Evolutionary conservation across 257 asterid species (phyloP).

Genomic region (Nicotiana attenuata): DNA sequence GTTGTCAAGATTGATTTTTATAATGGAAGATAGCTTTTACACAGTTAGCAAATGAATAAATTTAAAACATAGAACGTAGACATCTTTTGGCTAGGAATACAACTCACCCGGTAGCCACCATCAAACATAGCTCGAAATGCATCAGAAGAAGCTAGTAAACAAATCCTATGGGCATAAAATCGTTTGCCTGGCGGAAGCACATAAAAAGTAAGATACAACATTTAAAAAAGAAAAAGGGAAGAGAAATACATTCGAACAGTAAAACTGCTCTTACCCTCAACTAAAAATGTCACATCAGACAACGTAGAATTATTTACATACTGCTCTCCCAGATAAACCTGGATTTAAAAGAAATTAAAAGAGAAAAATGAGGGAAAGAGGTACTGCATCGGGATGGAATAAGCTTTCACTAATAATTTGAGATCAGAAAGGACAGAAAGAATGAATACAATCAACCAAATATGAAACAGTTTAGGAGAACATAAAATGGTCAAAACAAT

Average conservation of each 20-base stretch:
- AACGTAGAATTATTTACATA: constrained; percentile 83
- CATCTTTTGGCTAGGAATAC: neutral
- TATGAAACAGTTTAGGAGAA: neutral
- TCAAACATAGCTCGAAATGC: constrained; percentile 99
- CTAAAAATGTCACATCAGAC: constrained; percentile 90
- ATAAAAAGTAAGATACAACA: neutral
- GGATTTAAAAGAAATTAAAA: constrained; percentile 19
- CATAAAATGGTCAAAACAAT: neutral
- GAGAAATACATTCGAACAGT: constrained; percentile 5
- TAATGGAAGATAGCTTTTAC: neutral
- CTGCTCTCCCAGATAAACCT: constrained; percentile 97
- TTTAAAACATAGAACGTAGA: neutral
- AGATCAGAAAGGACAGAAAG: neutral
- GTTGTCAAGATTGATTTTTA: neutral
- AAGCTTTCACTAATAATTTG: neutral
- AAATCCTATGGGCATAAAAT: constrained; percentile 94
- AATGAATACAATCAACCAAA: neutral
- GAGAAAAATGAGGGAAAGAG: neutral
- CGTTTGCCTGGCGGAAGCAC: constrained; percentile 41
- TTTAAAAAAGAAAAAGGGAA: neutral
- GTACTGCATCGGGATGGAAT: neutral
- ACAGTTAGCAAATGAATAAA: neutral
- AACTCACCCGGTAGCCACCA: constrained; percentile 95
- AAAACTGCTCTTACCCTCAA: constrained; percentile 61
- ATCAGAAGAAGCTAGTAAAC: constrained; percentile 95